phyloP scores from a whole-genome alignment of 352 stramenopile genomes.

The Aphanomyces astaci region DNA sequence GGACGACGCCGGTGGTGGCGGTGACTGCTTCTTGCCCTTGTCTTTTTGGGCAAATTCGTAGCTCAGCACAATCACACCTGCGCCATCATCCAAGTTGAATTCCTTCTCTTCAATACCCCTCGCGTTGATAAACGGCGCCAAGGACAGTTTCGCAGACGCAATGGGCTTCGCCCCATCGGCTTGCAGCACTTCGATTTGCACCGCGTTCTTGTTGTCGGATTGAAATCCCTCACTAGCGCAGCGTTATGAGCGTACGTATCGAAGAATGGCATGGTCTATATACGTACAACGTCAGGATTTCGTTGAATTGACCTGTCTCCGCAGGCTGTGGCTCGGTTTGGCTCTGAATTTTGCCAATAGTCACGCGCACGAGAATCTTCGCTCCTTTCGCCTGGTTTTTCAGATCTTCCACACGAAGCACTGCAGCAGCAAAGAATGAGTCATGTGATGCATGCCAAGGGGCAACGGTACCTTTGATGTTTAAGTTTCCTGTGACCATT shows the following conservation, averaged over 20 bases:
- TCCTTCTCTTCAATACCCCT: not conserved
- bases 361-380: not conserved
- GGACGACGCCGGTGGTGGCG: not conserved
- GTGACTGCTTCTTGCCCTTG: not conserved
- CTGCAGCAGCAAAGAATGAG: not conserved
- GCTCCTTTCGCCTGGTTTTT: not conserved
- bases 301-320: not conserved
- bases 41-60: not conserved
- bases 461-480: not conserved
- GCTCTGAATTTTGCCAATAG: not conserved
- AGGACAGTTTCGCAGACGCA: not conserved
- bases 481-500: not conserved
- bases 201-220: not conserved
- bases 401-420: conserved; percentile 4
- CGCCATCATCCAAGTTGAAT: not conserved
- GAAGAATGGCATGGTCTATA: too few species aligned
- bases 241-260: too few species aligned
- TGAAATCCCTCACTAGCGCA: not conserved
- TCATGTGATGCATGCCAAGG: not conserved
- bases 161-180: not conserved
- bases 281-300: not conserved
- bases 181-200: not conserved
- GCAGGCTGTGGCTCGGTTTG: not conserved
- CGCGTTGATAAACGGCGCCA: not conserved
- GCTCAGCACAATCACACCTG: not conserved